These are phyloP conservation scores for Sclerotinia nivalis DNA, from an alignment of 2,329 filamentous ascomycete genomes.

Conservation along the genomic window DNA sequence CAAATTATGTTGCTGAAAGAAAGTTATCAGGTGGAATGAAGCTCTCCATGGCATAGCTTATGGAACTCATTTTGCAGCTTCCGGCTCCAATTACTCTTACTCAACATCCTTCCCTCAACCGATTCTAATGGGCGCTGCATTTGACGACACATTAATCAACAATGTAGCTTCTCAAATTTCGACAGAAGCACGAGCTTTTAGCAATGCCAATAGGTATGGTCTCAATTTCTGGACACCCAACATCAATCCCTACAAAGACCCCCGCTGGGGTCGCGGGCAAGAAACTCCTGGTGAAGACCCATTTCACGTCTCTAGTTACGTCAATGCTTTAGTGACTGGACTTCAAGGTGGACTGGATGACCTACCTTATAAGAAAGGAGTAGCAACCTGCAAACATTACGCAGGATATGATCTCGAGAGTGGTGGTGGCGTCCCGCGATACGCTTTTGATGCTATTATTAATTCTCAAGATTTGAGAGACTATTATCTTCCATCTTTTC, in stretches of 20 bases:
- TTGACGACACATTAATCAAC: slow-evolving; percentile 62
- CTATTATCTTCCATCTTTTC: slow-evolving; percentile 67
- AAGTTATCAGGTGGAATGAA: slow-evolving; percentile 51
- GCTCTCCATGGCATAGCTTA: slow-evolving; percentile 62
- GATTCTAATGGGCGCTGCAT: slow-evolving; percentile 61
- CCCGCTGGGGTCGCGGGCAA: slow-evolving; percentile 61
- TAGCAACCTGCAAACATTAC: slow-evolving; percentile 61
- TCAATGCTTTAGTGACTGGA: slow-evolving; percentile 54
- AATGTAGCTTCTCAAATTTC: slow-evolving; percentile 56
- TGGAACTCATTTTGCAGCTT: slow-evolving; percentile 55
- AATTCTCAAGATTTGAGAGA: slow-evolving; percentile 63
- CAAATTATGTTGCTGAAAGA: background rate
- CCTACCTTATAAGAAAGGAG: slow-evolving; percentile 46
- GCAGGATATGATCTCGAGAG: slow-evolving; percentile 56
- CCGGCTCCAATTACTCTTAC: slow-evolving; percentile 53
- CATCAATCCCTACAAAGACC: slow-evolving; percentile 65
- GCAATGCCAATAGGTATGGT: slow-evolving; percentile 57
- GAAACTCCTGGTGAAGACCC: slow-evolving; percentile 62
- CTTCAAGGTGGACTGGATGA: slow-evolving; percentile 51
- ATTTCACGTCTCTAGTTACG: slow-evolving; percentile 52
- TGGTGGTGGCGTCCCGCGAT: slow-evolving; percentile 47
- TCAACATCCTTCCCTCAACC: slow-evolving; percentile 67
- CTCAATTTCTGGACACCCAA: slow-evolving; percentile 67
- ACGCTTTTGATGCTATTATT: slow-evolving; percentile 58
- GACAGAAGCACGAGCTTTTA: slow-evolving; percentile 66